These are phyloP conservation scores for Phaseolus coccineus DNA, from an alignment of 331 rosid genomes.

Conservation along the genomic window DNA sequence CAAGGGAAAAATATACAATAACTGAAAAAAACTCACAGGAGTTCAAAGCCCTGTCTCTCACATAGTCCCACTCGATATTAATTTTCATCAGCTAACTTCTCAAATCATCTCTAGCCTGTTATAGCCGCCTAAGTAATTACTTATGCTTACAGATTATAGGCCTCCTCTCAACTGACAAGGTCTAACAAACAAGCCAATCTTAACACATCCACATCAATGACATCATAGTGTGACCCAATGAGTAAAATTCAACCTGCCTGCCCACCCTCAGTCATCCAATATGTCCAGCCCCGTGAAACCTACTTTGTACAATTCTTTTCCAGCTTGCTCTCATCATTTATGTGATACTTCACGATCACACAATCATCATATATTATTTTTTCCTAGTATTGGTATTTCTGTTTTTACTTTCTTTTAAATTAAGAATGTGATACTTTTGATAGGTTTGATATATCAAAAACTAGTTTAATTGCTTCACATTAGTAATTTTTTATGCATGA, in stretches of 20 bases:
- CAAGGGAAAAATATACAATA: background rate
- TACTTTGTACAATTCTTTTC: background rate
- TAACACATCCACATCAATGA: background rate
- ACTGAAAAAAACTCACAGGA: background rate
- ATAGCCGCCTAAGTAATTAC: background rate
- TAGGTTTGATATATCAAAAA: conserved; percentile 9
- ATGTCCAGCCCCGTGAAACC: background rate
- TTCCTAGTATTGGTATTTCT: background rate
- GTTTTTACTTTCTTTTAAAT: background rate
- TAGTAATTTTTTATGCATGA: background rate
- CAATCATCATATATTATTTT: background rate
- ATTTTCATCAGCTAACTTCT: background rate
- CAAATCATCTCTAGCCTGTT: background rate
- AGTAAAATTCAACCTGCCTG: background rate
- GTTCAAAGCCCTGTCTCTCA: background rate
- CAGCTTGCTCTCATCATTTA: background rate
- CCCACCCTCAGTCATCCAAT: background rate
- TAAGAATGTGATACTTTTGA: background rate
- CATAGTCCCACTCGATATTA: background rate
- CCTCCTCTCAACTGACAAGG: background rate
- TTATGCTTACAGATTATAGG: background rate
- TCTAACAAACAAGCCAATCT: background rate
- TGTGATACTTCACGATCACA: background rate
- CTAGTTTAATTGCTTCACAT: conserved; percentile 7
- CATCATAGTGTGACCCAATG: background rate